Conservation (phyloP, 2,329 filamentous ascomycete species). For the Helotiales sp. region DNA sequence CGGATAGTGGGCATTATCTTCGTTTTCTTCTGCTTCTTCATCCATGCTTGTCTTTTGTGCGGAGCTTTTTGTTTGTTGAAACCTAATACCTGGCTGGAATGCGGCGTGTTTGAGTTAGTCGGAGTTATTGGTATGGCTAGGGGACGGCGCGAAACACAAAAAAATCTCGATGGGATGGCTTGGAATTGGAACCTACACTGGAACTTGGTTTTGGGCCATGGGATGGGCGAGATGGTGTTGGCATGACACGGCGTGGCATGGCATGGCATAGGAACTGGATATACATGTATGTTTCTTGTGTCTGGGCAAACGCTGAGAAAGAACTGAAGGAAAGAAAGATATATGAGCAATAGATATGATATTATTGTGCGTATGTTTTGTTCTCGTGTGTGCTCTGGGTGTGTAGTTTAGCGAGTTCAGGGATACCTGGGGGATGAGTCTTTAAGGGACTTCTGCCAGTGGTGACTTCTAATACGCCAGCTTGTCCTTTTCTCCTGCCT, state of each 20-base stretch:
- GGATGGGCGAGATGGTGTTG: neutral
- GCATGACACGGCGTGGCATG: neutral
- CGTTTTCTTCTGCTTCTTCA: neutral
- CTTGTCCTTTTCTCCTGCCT: neutral
- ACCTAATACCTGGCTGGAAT: neutral
- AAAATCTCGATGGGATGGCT: neutral
- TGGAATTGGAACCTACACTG: neutral
- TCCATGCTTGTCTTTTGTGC: neutral
- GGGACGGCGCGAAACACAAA: neutral
- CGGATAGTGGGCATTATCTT: neutral
- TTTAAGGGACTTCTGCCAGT: too few species aligned
- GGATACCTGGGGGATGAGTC: too few species aligned
- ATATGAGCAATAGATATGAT: slow-evolving; percentile 2
- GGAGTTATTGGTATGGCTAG: neutral
- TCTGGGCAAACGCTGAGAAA: neutral
- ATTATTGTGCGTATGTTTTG: neutral
- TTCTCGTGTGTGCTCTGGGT: neutral
- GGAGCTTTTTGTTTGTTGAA: neutral
- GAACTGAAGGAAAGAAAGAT: neutral
- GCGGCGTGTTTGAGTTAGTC: neutral
- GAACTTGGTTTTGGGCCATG: neutral
- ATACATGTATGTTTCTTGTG: neutral
- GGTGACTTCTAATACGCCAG: too few species aligned
- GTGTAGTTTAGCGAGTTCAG: too few species aligned
- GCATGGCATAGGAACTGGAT: neutral